phyloP scores from a whole-genome alignment of 1,139 yeast species.

The Citeromyces hawaiiensis region DNA sequence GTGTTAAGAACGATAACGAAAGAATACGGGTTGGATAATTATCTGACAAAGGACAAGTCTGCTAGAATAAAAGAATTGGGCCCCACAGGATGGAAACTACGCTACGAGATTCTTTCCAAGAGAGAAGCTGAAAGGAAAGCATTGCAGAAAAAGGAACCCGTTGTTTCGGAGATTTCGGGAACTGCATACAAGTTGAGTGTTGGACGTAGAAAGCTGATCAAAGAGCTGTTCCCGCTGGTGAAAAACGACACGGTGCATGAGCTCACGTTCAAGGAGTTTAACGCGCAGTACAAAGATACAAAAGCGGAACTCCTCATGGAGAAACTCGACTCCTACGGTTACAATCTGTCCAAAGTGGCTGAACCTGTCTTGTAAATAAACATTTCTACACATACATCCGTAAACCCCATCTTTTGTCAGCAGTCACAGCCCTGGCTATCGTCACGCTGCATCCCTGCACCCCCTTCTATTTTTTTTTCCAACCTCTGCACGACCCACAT shows the following conservation, averaged over 20 bases:
- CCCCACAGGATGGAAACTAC: slow-evolving; percentile 79
- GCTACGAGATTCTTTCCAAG: slow-evolving; percentile 50
- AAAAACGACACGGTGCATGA: slow-evolving; percentile 28
- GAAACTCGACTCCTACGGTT: slow-evolving; percentile 18
- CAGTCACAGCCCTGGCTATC: not conserved
- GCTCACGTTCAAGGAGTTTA: slow-evolving; percentile 30
- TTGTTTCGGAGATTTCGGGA: not conserved
- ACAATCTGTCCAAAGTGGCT: slow-evolving; percentile 21
- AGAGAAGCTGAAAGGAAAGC: slow-evolving; percentile 14
- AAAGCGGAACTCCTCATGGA: slow-evolving; percentile 28
- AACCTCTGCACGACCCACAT: not conserved
- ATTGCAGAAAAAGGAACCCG: slow-evolving; percentile 19
- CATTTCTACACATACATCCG: too few species aligned
- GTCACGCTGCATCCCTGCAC: not conserved
- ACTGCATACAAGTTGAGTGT: slow-evolving; percentile 28
- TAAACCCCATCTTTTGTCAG: too few species aligned
- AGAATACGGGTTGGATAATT: slow-evolving; percentile 91
- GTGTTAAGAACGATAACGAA: slow-evolving; percentile 77
- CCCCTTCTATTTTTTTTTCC: not conserved
- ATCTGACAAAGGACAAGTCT: slow-evolving; percentile 72
- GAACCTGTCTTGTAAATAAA: not conserved
- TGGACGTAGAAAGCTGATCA: slow-evolving; percentile 52
- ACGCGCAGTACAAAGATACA: slow-evolving; percentile 24
- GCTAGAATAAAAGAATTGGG: slow-evolving; percentile 91
- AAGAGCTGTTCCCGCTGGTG: slow-evolving; percentile 37